Evolutionary conservation across 164 flowering plant species (phyloP), one percentile per base, ranked within the genome.

Genomic region (Macadamia integrifolia): DNA sequence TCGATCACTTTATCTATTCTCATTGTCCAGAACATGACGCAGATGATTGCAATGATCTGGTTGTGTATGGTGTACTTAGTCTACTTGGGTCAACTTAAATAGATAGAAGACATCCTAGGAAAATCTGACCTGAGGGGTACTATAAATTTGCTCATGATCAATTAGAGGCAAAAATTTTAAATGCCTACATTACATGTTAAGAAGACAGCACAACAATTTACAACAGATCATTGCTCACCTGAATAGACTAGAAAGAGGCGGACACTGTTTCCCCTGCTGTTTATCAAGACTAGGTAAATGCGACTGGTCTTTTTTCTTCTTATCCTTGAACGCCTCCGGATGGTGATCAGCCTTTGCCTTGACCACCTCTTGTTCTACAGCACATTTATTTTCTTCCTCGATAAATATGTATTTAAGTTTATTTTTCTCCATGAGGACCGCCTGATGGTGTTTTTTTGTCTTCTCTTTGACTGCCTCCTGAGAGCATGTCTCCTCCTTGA

Each of bases 211-310:
- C 32, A 60, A 35, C 3, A 32, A 32, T 60, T 14, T 60, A 32
- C 62, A 31, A 18, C 40, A 23, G 23, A 23, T 23, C 23, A 23
- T 23, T 23, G 40, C 28, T 66, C 55, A 66, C 74, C 14, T 30
- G 69, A 71, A 71, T 42, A 71, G 32, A 66, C 15, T 52, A 52
- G 74, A 71, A 65, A 71, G 58, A 15, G 49, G 44, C 15, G 31
- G 23, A 30, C 17, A 31, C 55, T 58, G 11, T 52, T 59, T 64
- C 56, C 57, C 61, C 60, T 44, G 52, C 53, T 35, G n/a, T 52
- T 48, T 64, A 63, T 68, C 60, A 10, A 6, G 62, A 48, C 7
- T 46, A 32, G 63, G 48, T 44, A 7, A 55, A 15, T 52, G 35
- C 3, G 10, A 11, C 11, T 40, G 55, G 30, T 14, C 17, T 61